These are phyloP conservation scores for Malassezia globosa DNA, from an alignment of 1,284 basidiomycete species.

Conservation along the genomic window DNA sequence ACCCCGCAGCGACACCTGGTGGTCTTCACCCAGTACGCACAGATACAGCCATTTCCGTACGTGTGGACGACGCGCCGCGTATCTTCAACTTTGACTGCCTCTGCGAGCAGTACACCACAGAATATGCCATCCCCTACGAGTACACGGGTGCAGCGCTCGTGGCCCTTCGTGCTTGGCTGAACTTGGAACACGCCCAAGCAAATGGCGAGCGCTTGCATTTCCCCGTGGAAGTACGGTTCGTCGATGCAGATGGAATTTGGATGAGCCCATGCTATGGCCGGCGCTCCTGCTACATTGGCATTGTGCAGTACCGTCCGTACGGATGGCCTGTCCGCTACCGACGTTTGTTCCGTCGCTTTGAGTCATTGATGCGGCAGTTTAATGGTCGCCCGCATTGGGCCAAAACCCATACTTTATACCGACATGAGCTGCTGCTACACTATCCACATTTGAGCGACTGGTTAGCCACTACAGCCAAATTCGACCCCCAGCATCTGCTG, in stretches of 20 bases:
- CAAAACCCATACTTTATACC: slow-evolving; percentile 71
- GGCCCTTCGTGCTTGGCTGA: slow-evolving; percentile 66
- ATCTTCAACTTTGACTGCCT: slow-evolving; percentile 47
- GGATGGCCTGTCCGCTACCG: slow-evolving; percentile 77
- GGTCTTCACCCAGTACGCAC: slow-evolving; percentile 1
- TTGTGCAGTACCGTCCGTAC: slow-evolving; percentile 89
- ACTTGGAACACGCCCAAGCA: slow-evolving; percentile 55
- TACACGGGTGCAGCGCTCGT: slow-evolving; percentile 55
- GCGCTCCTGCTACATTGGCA: slow-evolving; percentile 83
- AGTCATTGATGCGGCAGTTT: slow-evolving; percentile 61
- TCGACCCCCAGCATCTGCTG: slow-evolving; percentile 72
- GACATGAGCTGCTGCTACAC: slow-evolving; percentile 57
- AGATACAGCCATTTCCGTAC: slow-evolving; percentile 19
- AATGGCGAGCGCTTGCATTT: slow-evolving; percentile 76
- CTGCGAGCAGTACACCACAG: slow-evolving; percentile 49
- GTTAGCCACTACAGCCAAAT: slow-evolving; percentile 57
- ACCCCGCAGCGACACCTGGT: background rate
- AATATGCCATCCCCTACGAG: slow-evolving; percentile 77
- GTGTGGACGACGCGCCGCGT: slow-evolving; percentile 31
- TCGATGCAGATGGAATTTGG: slow-evolving; percentile 81
- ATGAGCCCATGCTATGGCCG: slow-evolving; percentile 73
- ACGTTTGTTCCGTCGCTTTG: slow-evolving; percentile 67
- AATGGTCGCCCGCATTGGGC: slow-evolving; percentile 92
- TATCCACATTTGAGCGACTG: slow-evolving; percentile 82
- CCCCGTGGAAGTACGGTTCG: slow-evolving; percentile 84